Conservation (phyloP, 2,329 filamentous ascomycete species). For the Hypocrella siamensis region DNA sequence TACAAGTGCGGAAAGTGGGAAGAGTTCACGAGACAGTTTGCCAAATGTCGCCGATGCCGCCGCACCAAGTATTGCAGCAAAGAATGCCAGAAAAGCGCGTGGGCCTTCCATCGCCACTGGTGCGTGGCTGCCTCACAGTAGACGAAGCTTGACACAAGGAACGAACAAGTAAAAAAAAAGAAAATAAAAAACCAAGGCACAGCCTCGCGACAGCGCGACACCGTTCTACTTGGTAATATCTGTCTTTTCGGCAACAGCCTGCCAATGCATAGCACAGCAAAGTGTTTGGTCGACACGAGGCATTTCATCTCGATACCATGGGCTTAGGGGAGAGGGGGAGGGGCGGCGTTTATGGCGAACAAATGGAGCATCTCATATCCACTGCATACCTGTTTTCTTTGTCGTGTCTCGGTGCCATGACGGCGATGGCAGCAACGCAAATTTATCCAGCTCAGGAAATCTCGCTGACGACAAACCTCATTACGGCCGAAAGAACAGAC, state of each 20-base stretch:
- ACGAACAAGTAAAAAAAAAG: no score
- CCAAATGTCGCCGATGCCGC: slow-evolving; percentile 90
- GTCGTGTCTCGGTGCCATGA: no score
- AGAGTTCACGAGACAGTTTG: slow-evolving; percentile 89
- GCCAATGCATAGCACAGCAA: slow-evolving; percentile 24
- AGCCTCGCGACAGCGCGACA: slow-evolving; percentile 5
- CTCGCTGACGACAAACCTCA: no score
- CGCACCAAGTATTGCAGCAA: slow-evolving; percentile 99
- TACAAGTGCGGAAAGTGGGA: slow-evolving; percentile 99
- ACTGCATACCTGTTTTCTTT: slow-evolving; percentile 3
- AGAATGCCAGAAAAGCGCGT: slow-evolving; percentile 97
- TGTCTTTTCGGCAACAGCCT: slow-evolving; percentile 12
- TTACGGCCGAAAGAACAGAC: no score
- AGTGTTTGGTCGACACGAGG: slow-evolving; percentile 23
- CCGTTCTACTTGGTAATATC: slow-evolving; percentile 9
- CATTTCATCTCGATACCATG: slow-evolving; percentile 29
- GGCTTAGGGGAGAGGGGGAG: slow-evolving; percentile 14
- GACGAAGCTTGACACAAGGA: no score
- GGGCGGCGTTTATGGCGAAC: slow-evolving; percentile 8
- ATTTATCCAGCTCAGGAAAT: no score
- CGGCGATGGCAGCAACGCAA: no score
- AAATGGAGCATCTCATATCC: slow-evolving; percentile 2
- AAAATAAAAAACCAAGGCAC: no score
- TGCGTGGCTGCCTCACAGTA: slow-evolving; percentile 62
- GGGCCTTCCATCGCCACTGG: slow-evolving; percentile 98